Evolutionary conservation across 1,139 yeast genomes (phyloP).

Genomic region (Lodderomyces theae): DNA sequence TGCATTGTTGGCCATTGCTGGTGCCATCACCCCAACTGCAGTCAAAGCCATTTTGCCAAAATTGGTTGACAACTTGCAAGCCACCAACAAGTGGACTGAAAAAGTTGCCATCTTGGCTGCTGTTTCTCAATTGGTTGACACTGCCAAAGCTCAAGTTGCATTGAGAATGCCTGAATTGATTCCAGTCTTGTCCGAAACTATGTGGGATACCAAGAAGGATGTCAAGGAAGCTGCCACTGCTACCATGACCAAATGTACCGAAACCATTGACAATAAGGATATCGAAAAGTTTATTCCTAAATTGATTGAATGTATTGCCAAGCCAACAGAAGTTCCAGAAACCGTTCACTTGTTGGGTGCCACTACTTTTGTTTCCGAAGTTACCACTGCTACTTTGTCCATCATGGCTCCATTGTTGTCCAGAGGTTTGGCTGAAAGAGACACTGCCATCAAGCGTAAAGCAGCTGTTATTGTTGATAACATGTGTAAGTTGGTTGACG

Average conservation of each 20-base stretch:
- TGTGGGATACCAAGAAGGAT: constrained; percentile 99
- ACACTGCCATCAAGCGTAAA: constrained; percentile 98
- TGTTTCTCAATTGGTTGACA: constrained; percentile 82
- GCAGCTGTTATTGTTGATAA: constrained; percentile 98
- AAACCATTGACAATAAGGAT: constrained; percentile 99
- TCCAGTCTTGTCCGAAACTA: constrained; percentile 96
- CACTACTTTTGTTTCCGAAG: constrained; percentile 98
- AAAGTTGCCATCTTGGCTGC: constrained; percentile 89
- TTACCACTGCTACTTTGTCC: constrained; percentile 98
- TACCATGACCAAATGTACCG: constrained; percentile 94
- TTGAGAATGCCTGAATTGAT: constrained; percentile 99
- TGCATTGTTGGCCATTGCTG: constrained; percentile 75
- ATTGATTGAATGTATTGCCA: constrained; percentile 93
- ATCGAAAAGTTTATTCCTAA: constrained; percentile 98
- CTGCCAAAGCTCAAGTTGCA: constrained; percentile 94
- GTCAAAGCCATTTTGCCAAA: constrained; percentile 87
- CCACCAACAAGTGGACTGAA: constrained; percentile 96
- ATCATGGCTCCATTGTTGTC: constrained; percentile 98
- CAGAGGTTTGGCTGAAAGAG: constrained; percentile 99
- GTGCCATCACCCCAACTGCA: constrained; percentile 87
- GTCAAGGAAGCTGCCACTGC: constrained; percentile 95
- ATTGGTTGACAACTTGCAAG: constrained; percentile 63
- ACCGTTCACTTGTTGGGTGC: constrained; percentile 99
- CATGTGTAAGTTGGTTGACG: constrained; percentile 99
- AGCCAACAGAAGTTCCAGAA: constrained; percentile 97